Percentiles rank a stretch among this genome's conserved stretches.
Evolutionary conservation across 2,329 filamentous ascomycete genomes (phyloP).

Genomic region (Monosporascus sp.): DNA sequence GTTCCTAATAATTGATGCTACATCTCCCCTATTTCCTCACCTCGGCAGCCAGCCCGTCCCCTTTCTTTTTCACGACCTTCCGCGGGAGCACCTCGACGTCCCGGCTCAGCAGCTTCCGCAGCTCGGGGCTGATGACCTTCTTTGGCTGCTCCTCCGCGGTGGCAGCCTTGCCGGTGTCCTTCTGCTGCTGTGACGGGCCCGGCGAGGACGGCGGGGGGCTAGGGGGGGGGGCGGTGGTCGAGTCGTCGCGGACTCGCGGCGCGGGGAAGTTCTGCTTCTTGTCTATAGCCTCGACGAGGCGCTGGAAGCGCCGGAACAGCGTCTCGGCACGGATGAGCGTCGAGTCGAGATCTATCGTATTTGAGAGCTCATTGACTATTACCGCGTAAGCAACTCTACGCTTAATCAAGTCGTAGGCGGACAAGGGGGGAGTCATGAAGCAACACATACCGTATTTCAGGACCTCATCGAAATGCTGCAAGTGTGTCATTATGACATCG

Average conservation of each 20-base stretch:
- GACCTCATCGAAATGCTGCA: constrained; percentile 93
- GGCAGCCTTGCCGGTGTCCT: constrained; percentile 30
- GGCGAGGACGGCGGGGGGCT: constrained; percentile 3
- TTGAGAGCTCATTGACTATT: constrained; percentile 87
- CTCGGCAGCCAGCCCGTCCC: constrained; percentile 17
- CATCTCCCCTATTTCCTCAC: constrained; percentile 4
- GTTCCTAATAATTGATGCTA: no score
- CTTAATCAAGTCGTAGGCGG: background rate
- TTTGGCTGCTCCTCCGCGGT: constrained; percentile 27
- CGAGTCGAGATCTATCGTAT: constrained; percentile 82
- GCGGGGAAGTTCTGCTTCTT: constrained; percentile 81
- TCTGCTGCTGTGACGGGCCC: constrained; percentile 7
- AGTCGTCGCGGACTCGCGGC: constrained; percentile 29
- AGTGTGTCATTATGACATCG: constrained; percentile 92
- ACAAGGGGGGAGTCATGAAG: background rate
- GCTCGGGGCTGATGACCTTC: constrained; percentile 51
- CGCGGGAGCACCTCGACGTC: constrained; percentile 23
- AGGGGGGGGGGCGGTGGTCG: constrained; percentile 13
- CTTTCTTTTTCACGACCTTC: constrained; percentile 20
- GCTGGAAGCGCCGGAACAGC: constrained; percentile 81
- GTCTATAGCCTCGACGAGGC: constrained; percentile 85
- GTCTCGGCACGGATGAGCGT: constrained; percentile 84
- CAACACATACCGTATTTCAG: constrained; percentile 76
- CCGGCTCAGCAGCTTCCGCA: constrained; percentile 47
- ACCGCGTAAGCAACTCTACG: constrained; percentile 11